Base-by-base conservation (phyloP, 257 asterid genomes). In the Handroanthus guayacan region DNA sequence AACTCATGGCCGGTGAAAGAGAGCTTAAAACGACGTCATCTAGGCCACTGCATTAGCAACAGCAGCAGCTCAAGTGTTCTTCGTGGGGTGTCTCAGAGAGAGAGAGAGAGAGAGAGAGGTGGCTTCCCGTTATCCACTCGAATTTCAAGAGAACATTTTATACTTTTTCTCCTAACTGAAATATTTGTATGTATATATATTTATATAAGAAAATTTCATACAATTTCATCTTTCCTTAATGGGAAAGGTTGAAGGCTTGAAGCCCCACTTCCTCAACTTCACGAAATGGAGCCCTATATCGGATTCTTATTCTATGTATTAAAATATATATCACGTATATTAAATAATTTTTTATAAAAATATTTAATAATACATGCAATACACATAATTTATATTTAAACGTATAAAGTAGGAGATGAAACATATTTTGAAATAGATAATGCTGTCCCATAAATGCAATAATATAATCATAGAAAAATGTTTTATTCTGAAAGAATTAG, bases 11-110 rank as follows among this genome's bases (percentile, higher is more conserved):
- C 48, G 61, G 71, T 55, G 38, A 71, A 72, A 34, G 69, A 60
- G 76, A 45, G 76, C 87, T 83, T 87, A 86, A 81, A 73, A 71
- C 80, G 69, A 71, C 87, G 78, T 80, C 72, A 61, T 55, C 3
- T 5, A 13, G 43, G 71, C 25, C 70, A 18, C 41, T 38, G 63
- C 20, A 36, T 37, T 16, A 45, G 7, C 63, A n/a, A 58, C 50
- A 62, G 44, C 71, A 11, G 31, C 50, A 16, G 18, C 60, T 66
- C 83, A 18, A 14, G 38, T n/a, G 18, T 14, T 18, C 34, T 13
- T 69, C 43, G 43, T 8, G 8, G 41, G 18, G 54, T 17, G 63
- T 44, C 9, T 39, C 31, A 14, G 76, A 11, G 74, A 67, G 82
- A 65, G 71, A 8, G 8, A 8, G 7, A 13, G 50, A 39, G 16